Evolutionary conservation across 2,329 filamentous ascomycete species (phyloP), one percentile per base, ranked within the genome.

Genomic region (Parastagonospora nodorum): DNA sequence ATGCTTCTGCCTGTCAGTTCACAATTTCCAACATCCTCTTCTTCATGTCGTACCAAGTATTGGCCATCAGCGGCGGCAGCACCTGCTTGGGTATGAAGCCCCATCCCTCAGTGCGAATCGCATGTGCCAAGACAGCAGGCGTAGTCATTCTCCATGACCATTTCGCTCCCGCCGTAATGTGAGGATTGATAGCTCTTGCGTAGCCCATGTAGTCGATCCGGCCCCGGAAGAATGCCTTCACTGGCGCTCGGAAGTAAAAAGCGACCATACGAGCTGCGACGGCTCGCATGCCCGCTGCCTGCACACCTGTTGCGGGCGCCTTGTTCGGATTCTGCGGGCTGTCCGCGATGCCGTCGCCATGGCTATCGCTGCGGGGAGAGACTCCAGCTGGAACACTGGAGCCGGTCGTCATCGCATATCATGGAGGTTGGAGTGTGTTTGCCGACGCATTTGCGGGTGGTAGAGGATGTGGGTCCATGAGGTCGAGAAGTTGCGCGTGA

Each of bases 211-310:
- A 96, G 78, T 97, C 92, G 57, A 97, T 91, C 51, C 92, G 81
- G 1, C 90, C 92, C 54, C 90, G 85, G 75, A 97, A 96, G 71
- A 97, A 97, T 12, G 92, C 89, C 75, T 96, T 96, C 45, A 92
- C 89, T 1, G 92, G 92, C 0, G 91, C 90, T 49, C 92, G 83
- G 70, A 96, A 97, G 55, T 96, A 97, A 65, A 96, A 96, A 19
- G 91, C 88, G 47, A 96, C 83, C 64, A 91, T 80, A 69, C 95
- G 89, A 7, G 90, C 88, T 63, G 88, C 92, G 56, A 96, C 74
- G 27, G 92, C 92, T 40, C 92, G 88, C 57, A 92, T 89, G 35
- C 90, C 85, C 16, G 92, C 92, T 4, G 92, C 92, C 16, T 90
- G 92, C n/a, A 90, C 89, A 41, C 89, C 92, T 12, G 84, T 87